Conservation (phyloP, 768 basidiomycete genomes). For the Leccinellum luteum region DNA sequence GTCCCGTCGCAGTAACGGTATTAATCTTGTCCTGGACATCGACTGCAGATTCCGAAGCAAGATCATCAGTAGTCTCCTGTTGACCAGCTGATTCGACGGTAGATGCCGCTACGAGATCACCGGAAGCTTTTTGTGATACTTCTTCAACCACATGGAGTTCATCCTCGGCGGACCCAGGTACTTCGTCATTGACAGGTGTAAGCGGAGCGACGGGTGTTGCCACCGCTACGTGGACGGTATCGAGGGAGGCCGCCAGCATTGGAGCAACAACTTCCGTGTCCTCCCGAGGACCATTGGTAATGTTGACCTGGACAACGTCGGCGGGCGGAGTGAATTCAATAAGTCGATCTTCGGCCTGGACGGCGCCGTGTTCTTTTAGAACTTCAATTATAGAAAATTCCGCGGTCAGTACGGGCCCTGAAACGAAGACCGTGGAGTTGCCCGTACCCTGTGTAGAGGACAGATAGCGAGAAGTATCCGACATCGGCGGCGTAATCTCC, state of each 20-base stretch:
- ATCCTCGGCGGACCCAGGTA: neutral
- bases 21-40: neutral
- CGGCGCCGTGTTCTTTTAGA: neutral
- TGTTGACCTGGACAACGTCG: slow-evolving; percentile 2
- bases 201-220: neutral
- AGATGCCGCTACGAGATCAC: slow-evolving; percentile 5
- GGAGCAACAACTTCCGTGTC: slow-evolving; percentile 4
- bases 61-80: slow-evolving; percentile 4
- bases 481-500: neutral
- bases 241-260: neutral
- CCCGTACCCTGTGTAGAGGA: neutral
- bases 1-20: slow-evolving; percentile 10
- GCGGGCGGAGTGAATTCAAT: neutral
- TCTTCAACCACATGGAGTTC: slow-evolving; percentile 4
- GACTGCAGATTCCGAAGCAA: neutral
- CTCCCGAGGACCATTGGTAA: slow-evolving; percentile 4
- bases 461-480: slow-evolving; percentile 1
- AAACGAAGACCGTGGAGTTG: neutral
- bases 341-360: neutral
- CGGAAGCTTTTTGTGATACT: slow-evolving; percentile 4
- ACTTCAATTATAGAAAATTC: neutral
- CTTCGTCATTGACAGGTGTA: neutral
- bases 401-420: neutral
- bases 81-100: slow-evolving; percentile 3
- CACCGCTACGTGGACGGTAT: neutral